phyloP scores from a whole-genome alignment of 805 yeast genomes.

The Saccharomycopsis capsularis region DNA sequence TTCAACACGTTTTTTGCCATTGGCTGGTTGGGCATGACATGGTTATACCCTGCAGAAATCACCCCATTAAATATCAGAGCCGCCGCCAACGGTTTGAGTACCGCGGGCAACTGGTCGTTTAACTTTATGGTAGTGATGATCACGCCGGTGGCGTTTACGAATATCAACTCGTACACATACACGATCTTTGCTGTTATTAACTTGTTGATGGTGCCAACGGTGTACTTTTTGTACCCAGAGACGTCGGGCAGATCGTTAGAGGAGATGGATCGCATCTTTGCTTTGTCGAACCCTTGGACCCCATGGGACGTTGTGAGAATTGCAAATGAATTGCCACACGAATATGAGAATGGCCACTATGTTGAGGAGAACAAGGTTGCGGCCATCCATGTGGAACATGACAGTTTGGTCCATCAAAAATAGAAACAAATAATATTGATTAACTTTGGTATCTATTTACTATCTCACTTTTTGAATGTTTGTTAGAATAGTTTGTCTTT shows the following conservation, averaged over 20 bases:
- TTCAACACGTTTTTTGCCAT: constrained; percentile 37
- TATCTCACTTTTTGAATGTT: too few relatives aligned
- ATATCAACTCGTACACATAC: constrained; percentile 50
- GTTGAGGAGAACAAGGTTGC: background rate
- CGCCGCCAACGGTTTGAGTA: constrained; percentile 33
- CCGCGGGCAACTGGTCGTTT: constrained; percentile 61
- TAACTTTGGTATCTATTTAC: too few relatives aligned
- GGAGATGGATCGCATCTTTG: constrained; percentile 57
- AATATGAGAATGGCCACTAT: constrained; percentile 4
- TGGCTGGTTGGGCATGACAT: constrained; percentile 42
- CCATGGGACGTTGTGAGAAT: constrained; percentile 39
- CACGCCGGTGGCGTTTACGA: constrained; percentile 48
- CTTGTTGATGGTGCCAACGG: constrained; percentile 52
- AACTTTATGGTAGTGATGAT: constrained; percentile 63
- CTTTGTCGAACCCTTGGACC: constrained; percentile 30
- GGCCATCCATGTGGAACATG: constrained; percentile 2
- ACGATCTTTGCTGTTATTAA: constrained; percentile 62
- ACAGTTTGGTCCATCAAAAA: constrained; percentile 39
- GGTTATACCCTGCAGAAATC: constrained; percentile 62
- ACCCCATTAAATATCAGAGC: constrained; percentile 55
- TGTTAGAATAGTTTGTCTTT: too few relatives aligned
- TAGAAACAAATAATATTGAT: too few relatives aligned
- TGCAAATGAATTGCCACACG: constrained; percentile 28
- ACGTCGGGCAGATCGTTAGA: constrained; percentile 71
- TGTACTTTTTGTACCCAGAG: constrained; percentile 62